Conservation (phyloP, 768 basidiomycete species). For the Tricholoma bakamatsutake region DNA sequence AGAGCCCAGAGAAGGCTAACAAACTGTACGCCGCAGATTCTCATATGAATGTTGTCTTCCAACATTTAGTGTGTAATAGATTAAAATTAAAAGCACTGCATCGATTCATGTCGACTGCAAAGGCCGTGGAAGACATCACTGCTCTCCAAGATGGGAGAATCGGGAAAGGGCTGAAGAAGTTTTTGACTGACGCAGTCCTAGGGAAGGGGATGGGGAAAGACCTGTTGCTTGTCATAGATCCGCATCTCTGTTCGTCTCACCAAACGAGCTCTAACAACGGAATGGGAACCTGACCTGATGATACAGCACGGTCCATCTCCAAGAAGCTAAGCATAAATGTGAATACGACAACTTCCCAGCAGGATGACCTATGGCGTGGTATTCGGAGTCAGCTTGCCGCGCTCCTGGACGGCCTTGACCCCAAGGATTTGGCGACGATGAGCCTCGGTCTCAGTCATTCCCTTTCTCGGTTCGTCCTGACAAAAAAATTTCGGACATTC, state of each 20-base stretch:
- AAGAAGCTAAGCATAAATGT: constrained; percentile 95
- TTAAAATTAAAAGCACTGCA: constrained; percentile 93
- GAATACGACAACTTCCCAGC: constrained; percentile 47
- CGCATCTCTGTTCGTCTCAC: constrained; percentile 70
- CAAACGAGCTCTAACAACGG: not conserved
- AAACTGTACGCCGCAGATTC: constrained; percentile 62
- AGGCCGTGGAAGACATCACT: constrained; percentile 94
- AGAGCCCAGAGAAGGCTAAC: constrained; percentile 87
- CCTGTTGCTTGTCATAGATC: constrained; percentile 77
- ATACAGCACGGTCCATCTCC: constrained; percentile 73
- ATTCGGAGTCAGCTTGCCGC: constrained; percentile 85
- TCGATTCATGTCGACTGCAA: constrained; percentile 93
- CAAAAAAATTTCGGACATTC: not conserved
- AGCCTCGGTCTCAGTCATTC: constrained; percentile 96
- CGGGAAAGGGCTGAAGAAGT: constrained; percentile 89
- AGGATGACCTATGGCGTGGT: constrained; percentile 87
- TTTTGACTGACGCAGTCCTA: constrained; percentile 79
- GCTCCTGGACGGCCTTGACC: constrained; percentile 86
- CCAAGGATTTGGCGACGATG: constrained; percentile 95
- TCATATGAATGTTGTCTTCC: constrained; percentile 3
- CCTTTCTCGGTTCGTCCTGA: constrained; percentile 67
- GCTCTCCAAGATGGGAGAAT: constrained; percentile 90
- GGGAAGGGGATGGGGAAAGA: constrained; percentile 92
- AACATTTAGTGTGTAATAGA: constrained; percentile 33
- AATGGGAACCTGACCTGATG: not conserved